Base-by-base conservation (phyloP, 306 rosid genomes). In the Trifolium repens region DNA sequence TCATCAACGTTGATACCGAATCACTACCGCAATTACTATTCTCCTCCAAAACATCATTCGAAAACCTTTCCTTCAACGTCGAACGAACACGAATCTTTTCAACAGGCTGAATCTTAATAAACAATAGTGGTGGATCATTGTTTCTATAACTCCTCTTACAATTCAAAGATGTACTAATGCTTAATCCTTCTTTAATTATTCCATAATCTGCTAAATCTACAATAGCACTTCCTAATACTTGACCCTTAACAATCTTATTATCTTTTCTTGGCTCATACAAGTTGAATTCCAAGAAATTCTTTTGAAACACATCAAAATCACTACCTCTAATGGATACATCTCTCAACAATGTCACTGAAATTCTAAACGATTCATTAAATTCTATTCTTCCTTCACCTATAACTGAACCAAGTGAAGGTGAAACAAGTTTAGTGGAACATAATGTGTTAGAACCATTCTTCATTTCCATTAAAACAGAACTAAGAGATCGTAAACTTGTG, bases 121-220 rank as follows among this genome's bases (percentile, higher is more conserved):
- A 84, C 84, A 94, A 40, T 49, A 92, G 75, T 1, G 97, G 96
- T 52, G 88, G 94, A 84, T 90, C 89, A 9, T 76, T 89, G 78
- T 94, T 94, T 75, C 84, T 84, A 79, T 81, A 90, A 86, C 80
- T 92, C 83, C 99, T 90, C 87, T 84, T 88, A 78, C 97, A 92
- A 69, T 87, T 90, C 90, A 94, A 72, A 22, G 88, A 84, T 35
- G 78, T 77, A 39, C 78, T 79, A 35, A 94, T 72, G 62, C 89
- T 75, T 59, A 83, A 30, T 17, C 84, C n/a, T 79, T 91, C 99
- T 76, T 78, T 88, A 53, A 86, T 79, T n/a, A 89, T 52, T 54
- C 99, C 99, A 73, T 84, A 88, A 35, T 90, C 96, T 12, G 97
- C 94, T 75, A 94, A 88, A 80, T 94, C 96, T 60, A 94, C 5